phyloP scores from a whole-genome alignment of 2,329 filamentous ascomycete genomes.

The Verticillium tricorpus region DNA sequence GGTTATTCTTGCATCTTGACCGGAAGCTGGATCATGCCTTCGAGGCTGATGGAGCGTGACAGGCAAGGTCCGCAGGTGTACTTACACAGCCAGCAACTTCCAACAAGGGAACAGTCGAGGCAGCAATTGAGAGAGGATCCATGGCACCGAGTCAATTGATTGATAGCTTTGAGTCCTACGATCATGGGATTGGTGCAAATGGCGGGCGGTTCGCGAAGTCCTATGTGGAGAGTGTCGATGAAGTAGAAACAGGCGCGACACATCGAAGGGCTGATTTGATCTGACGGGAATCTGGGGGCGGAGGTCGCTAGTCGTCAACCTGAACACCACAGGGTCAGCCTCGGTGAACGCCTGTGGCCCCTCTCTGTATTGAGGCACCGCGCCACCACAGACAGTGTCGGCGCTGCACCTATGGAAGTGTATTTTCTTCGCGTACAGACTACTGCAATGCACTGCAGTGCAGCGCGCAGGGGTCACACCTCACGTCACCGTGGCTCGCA shows the following conservation, averaged over 20 bases:
- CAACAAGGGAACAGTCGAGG: background rate
- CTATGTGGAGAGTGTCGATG: background rate
- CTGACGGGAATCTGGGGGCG: background rate
- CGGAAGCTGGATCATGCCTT: background rate
- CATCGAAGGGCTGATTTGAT: background rate
- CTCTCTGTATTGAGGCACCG: background rate
- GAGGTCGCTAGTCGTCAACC: background rate
- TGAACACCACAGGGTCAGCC: background rate
- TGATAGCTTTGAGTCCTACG: background rate
- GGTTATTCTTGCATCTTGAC: background rate
- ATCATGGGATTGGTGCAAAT: background rate
- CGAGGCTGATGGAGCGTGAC: background rate
- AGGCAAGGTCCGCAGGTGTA: background rate
- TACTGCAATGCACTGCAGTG: background rate
- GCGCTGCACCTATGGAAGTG: background rate
- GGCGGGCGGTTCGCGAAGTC: background rate
- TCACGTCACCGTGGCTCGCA: background rate
- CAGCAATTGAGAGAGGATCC: background rate
- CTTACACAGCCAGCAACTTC: slow-evolving; percentile 10
- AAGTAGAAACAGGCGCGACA: background rate
- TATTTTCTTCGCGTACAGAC: background rate
- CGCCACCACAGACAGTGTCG: background rate
- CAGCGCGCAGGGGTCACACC: background rate
- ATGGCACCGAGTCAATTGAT: background rate
- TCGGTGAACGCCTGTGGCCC: background rate